Base-by-base conservation (phyloP, 2,329 filamentous ascomycete genomes). In the Microsporum canis region DNA sequence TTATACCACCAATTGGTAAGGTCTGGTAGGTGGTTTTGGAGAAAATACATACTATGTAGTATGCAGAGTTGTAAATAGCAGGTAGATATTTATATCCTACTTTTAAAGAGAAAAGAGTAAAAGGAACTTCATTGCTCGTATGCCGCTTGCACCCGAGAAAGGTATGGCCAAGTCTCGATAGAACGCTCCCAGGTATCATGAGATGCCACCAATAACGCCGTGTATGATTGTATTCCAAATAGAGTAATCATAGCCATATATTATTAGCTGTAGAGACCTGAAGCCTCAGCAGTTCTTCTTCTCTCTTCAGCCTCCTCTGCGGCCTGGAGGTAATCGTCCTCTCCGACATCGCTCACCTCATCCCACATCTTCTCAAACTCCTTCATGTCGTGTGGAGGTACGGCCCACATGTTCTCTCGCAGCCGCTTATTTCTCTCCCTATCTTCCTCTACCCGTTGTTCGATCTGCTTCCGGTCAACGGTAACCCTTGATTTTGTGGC, bases 381-480 rank as follows among this genome's bases (percentile, higher is more conserved):
- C 5, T 86, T 82, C 31, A 82, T 79, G 6, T 80, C 77, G 36
- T 83, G 81, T 6, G 82, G 80, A 34, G 84, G 84, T 1, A 96
- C 85, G 0, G 91, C 89, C 94, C 95, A 99, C 64, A 96, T 95
- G 68, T 86, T 91, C 76, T 99, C 94, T 27, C 94, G 79, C 69
- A 92, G 78, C 49, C 92, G 80, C 79, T 99, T 99, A 74, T 99
- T 95, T 49, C 94, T 80, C 73, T 99, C 94, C 2, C 94, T 81
- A 73, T 99, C 94, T 75, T 99, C 95, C 68, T 99, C 95, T 65
- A 99, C 96, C 45, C 94, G 82, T 77, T 97, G 91, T 76, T 97
- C 91, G 59, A 96, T 88, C 75, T 96, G 89, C 61, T 88, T 83
- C 75, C 92, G 94, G 69, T 96, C 89, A 58, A 94, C 72, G 58